These are phyloP conservation scores for Paecilomyces niveus DNA, from an alignment of 2,329 filamentous ascomycete species.

Conservation along the genomic window DNA sequence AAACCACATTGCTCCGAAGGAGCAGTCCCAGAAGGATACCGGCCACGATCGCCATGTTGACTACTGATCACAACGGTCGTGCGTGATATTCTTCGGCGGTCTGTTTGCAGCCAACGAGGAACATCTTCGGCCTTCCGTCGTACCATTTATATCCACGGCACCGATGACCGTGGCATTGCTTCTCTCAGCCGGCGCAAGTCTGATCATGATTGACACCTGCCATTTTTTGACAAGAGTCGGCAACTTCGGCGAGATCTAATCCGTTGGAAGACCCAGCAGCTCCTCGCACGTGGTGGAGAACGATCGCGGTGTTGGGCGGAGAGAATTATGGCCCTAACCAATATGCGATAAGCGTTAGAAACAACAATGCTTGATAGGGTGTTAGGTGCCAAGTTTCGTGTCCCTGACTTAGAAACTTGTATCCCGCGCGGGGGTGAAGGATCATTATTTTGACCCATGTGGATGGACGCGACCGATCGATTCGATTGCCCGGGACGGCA, in stretches of 20 bases:
- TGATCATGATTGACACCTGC: not conserved
- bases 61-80: not conserved
- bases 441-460: not conserved
- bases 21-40: conserved; percentile 10
- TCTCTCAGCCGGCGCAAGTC: not conserved
- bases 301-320: not conserved
- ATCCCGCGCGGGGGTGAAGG: not conserved
- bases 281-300: not conserved
- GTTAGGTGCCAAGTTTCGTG: not conserved
- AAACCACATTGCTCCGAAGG: conserved; percentile 8
- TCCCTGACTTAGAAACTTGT: not conserved
- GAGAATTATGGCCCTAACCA: not conserved
- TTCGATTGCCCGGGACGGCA: not conserved
- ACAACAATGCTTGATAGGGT: not conserved
- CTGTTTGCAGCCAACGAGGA: not conserved
- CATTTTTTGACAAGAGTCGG: not conserved
- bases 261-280: not conserved
- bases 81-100: not conserved
- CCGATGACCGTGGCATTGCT: not conserved
- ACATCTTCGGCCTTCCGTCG: not conserved
- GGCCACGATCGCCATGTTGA: conserved; percentile 7
- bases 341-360: not conserved
- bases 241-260: not conserved
- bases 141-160: not conserved
- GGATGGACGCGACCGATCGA: not conserved